A percentile compares a stretch with the other conserved stretches of the same genome.
These are phyloP conservation scores for Raphidocelis subcapitata DNA, from an alignment of 139 green algal genomes.

Conservation along the genomic window DNA sequence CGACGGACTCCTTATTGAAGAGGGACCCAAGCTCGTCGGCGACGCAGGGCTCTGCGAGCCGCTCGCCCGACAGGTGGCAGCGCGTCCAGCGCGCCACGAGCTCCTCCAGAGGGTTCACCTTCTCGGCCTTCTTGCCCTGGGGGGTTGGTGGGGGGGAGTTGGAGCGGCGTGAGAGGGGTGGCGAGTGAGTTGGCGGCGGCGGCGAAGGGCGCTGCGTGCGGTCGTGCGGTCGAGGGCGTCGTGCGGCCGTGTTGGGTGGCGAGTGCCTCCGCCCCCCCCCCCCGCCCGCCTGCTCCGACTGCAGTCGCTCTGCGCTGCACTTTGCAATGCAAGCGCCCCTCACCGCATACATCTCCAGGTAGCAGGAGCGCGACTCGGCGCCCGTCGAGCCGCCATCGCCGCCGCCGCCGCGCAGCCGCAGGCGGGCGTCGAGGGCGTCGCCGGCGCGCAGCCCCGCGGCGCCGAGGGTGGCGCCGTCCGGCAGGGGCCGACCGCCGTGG, in stretches of 20 bases:
- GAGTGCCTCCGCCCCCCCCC: too few relatives aligned
- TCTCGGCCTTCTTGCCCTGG: slow-evolving; percentile 58
- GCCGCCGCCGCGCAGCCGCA: slow-evolving; percentile 18
- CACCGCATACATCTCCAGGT: slow-evolving; percentile 88
- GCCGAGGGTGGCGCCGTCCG: background rate
- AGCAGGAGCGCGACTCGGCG: slow-evolving; percentile 80
- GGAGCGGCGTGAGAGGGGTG: too few relatives aligned
- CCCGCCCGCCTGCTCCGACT: too few relatives aligned
- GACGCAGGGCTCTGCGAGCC: slow-evolving; percentile 67
- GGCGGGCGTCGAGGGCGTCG: slow-evolving; percentile 12
- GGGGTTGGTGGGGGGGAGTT: slow-evolving; percentile 8
- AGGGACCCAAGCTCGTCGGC: slow-evolving; percentile 69
- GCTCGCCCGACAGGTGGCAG: slow-evolving; percentile 74
- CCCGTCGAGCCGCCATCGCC: slow-evolving; percentile 90
- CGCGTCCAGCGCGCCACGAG: slow-evolving; percentile 70
- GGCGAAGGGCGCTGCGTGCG: too few relatives aligned
- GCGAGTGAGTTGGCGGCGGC: too few relatives aligned
- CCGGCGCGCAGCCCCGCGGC: slow-evolving; percentile 7
- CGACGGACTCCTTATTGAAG: slow-evolving; percentile 51
- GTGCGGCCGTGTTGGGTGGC: too few relatives aligned
- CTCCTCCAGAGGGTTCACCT: slow-evolving; percentile 77
- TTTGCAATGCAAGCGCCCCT: slow-evolving; percentile 9
- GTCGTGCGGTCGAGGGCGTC: too few relatives aligned
- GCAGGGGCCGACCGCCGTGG: slow-evolving; percentile 9
- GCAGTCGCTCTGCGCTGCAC: background rate